Base-by-base conservation (phyloP, 2,329 filamentous ascomycete species). In the Pyrenochaeta sp. region DNA sequence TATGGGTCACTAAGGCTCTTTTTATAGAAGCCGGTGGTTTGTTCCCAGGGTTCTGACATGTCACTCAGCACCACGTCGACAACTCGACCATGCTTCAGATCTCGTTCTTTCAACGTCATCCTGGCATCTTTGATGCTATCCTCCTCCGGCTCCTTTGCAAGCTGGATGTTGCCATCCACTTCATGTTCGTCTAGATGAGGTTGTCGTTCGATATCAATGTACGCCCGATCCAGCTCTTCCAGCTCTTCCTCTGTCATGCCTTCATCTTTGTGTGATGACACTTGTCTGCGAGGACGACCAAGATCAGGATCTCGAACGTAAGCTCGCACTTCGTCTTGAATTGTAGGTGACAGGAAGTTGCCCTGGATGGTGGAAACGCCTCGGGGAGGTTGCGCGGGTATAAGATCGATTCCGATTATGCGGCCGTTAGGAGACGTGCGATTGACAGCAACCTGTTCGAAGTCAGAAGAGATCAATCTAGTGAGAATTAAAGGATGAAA, bases 41-140 rank as follows among this genome's bases (percentile, higher is more conserved):
- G 88, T 63, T 85, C 80, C 91, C 91, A 96, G 87, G 94, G 92
- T 81, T 81, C 93, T 84, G 86, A 99, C 94, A 99, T 99, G 82
- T 99, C 94, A 84, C 90, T 96, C 69, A 99, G 78, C 69, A 99
- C 90, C 67, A 99, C 84, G 75, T 97, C 90, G 55, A 96, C 92
- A 65, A 83, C 83, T 64, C 81, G 80, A 51, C 80, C 80, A 31
- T 67, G 53, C 44, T 69, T 71, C 22, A 71, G 58, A 36, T 75
- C 72, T 9, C 68, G 61, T 29, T 68, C 63, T 35, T 60, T 61
- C 22, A 58, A 41, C 6, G 65, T 62, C 42, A 69, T 41, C 41
- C 63, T 56, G 5, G 60, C 48, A 29, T 59, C 40, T 58, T 55
- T 23, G 53, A 37, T 17, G 46, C 68, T 60, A 35, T 58, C 53